phyloP scores from a whole-genome alignment of 169 alveolate genomes.

The Cryptosporidium bovis region DNA sequence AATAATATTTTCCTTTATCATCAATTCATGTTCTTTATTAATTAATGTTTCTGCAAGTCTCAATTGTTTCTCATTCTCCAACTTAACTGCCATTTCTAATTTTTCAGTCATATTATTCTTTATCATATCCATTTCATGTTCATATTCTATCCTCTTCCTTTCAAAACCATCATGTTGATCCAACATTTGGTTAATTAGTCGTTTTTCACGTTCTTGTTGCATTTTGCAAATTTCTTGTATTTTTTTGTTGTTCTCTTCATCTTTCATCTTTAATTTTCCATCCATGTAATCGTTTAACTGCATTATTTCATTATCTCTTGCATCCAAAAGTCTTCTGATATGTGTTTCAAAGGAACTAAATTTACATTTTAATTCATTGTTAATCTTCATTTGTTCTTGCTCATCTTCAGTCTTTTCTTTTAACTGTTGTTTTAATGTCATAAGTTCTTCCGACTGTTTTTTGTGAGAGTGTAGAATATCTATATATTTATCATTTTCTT shows the following conservation, averaged over 20 bases:
- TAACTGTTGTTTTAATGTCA: constrained; percentile 7
- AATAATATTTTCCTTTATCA: constrained; percentile 50
- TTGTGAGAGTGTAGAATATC: constrained; percentile 21
- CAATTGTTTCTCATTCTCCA: constrained; percentile 62
- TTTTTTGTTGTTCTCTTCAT: constrained; percentile 43
- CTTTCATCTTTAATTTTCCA: constrained; percentile 54
- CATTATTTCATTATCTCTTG: constrained; percentile 71
- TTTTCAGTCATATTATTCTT: constrained; percentile 35
- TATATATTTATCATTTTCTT: constrained; percentile 50
- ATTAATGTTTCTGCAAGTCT: constrained; percentile 64
- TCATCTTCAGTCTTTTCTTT: constrained; percentile 17
- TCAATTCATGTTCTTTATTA: constrained; percentile 69
- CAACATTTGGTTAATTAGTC: constrained; percentile 53
- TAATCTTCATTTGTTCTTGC: constrained; percentile 35
- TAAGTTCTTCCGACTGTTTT: constrained; percentile 45
- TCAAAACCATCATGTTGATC: constrained; percentile 75
- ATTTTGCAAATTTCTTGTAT: constrained; percentile 65
- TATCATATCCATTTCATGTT: constrained; percentile 47
- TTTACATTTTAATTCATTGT: constrained; percentile 39
- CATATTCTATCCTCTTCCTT: constrained; percentile 62
- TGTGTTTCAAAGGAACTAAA: constrained; percentile 70
- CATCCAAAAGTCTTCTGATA: constrained; percentile 64
- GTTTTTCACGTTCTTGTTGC: constrained; percentile 63
- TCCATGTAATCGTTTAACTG: constrained; percentile 73
- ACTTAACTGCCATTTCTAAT: constrained; percentile 40